Base-by-base conservation (phyloP, 352 stramenopile species). In the Globisporangium viniferum region DNA sequence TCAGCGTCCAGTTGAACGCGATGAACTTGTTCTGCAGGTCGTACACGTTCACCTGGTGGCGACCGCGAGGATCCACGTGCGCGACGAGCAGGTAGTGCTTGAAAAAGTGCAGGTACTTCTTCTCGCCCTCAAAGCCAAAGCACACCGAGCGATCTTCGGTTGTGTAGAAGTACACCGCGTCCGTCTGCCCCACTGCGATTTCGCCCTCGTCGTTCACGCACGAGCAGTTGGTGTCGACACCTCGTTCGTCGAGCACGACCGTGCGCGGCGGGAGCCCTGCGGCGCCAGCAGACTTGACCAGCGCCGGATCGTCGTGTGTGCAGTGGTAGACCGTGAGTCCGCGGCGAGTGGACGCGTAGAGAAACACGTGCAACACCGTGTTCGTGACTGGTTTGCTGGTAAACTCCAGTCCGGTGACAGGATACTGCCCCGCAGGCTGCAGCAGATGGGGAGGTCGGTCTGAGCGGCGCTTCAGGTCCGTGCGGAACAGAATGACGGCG, bases 1-100 rank as follows among this genome's bases (percentile, higher is more conserved):
- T 95, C 15, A 96, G 78, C 36, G 87, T 94, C 80, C 86, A 93
- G 70, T 97, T 96, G 74, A 97, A 97, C 14, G 89, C 92, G 44
- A 97, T 95, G 41, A 97, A 96, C 71, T 97, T 97, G 76, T 97
- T 97, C 60, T 93, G 82, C 36, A 97, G 70, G 67, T 98, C 92
- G 76, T 98, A 98, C 36, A 97, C 82, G 66, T 96, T 97, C 66
- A 96, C 81, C 64, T 95, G 87, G 64, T 95, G 86, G 12, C 90
- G 86, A 2, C 86, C 84, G 57, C 88, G 84, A 7, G 88, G 83
- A 29, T 96, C 88, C 29, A 94, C 86, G 57, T 96, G 88, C 1
- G 86, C 87, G 1, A 96, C 88, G 10, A 94, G 64, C 59, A 95
- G 46, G 59, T 96, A 96, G 61, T 96, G 88, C 71, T 96, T 96